Evolutionary conservation across 345 rosid genomes (phyloP).

Genomic region (Turnera subulata): DNA sequence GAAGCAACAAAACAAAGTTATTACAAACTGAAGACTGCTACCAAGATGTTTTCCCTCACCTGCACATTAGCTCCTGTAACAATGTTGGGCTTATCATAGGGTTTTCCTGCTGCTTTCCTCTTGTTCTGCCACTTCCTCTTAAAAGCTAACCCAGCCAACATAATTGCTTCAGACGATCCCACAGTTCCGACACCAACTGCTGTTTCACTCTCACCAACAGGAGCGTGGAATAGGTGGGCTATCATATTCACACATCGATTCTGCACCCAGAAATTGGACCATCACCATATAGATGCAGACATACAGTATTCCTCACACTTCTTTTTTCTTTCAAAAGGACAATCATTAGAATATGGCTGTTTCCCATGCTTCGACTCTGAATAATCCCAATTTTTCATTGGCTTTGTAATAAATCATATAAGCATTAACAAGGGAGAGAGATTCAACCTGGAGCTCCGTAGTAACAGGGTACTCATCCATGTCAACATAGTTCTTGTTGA

Average conservation of each 20-base stretch:
- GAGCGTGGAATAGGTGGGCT: conserved; percentile 23
- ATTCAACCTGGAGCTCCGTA: conserved; percentile 17
- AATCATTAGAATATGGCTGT: too few species aligned
- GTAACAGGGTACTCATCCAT: conserved; percentile 32
- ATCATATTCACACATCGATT: conserved; percentile 31
- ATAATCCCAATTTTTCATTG: too few species aligned
- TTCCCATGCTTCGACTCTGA: too few species aligned
- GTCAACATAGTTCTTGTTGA: conserved; percentile 26
- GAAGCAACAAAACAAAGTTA: not conserved
- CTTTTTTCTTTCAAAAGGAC: too few species aligned
- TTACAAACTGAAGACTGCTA: not conserved
- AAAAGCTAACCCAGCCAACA: conserved; percentile 7
- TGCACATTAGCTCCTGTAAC: conserved; percentile 8
- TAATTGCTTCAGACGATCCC: conserved; percentile 2
- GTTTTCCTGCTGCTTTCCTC: conserved; percentile 3
- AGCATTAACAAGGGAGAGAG: not conserved
- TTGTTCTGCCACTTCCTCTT: conserved; percentile 6
- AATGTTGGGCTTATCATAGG: conserved; percentile 6
- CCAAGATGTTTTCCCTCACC: too few species aligned
- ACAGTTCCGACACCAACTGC: conserved; percentile 12
- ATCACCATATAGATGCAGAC: not conserved
- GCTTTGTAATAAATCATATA: not conserved
- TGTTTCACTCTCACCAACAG: conserved; percentile 22
- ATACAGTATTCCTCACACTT: too few species aligned
- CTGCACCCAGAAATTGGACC: not conserved